Conservation (phyloP, 2,329 filamentous ascomycete species). For the Stagonosporopsis rhizophila region DNA sequence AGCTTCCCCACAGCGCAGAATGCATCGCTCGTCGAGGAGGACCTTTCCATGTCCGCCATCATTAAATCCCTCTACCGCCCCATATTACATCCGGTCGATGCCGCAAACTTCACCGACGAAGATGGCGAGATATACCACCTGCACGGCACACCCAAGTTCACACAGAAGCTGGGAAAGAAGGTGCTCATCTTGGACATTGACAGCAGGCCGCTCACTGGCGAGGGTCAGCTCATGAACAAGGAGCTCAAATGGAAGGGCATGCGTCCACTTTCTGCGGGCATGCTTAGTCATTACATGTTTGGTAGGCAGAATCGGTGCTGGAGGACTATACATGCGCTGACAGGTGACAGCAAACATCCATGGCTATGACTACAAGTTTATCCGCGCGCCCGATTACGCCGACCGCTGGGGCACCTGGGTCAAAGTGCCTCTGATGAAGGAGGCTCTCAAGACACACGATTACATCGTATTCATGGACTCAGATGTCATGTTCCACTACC, state of each 20-base stretch:
- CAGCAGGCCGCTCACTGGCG: constrained; percentile 44
- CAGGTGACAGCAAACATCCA: constrained; percentile 52
- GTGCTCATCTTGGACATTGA: constrained; percentile 50
- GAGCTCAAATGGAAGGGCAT: constrained; percentile 49
- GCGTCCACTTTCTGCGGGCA: constrained; percentile 47
- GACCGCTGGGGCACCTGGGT: constrained; percentile 58
- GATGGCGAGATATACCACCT: constrained; percentile 46
- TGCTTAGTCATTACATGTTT: constrained; percentile 51
- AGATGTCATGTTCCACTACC: constrained; percentile 58
- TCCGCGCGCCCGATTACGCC: constrained; percentile 52
- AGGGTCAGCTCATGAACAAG: constrained; percentile 47
- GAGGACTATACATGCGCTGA: constrained; percentile 17
- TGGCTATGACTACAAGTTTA: constrained; percentile 59
- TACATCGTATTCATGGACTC: constrained; percentile 59
- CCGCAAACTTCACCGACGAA: constrained; percentile 48
- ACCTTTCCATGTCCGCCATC: constrained; percentile 46
- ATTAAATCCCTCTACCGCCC: constrained; percentile 48
- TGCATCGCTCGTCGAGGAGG: constrained; percentile 35
- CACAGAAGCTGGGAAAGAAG: constrained; percentile 46
- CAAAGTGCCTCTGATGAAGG: constrained; percentile 57
- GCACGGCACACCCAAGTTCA: constrained; percentile 42
- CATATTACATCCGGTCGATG: constrained; percentile 45
- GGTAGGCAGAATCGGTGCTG: constrained; percentile 25
- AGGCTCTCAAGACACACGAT: constrained; percentile 50
- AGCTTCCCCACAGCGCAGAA: constrained; percentile 38